Conservation (phyloP, 768 basidiomycete species). For the Serendipita vermifera region DNA sequence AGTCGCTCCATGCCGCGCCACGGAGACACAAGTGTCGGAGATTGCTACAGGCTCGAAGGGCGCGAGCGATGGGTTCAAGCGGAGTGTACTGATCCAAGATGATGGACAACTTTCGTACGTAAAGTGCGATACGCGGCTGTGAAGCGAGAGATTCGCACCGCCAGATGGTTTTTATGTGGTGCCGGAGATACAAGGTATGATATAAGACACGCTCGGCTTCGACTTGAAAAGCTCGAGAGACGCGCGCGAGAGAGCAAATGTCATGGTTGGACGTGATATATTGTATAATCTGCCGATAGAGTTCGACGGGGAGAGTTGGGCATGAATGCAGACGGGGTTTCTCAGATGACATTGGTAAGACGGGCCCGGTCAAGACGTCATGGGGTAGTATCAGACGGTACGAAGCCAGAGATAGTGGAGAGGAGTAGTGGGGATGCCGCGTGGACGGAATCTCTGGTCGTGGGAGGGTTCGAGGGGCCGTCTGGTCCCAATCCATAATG, state of each 20-base stretch:
- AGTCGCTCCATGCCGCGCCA: constrained; percentile 5
- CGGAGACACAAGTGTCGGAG: neutral
- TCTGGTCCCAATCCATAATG: constrained; percentile 1
- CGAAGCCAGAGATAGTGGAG: neutral
- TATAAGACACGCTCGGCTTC: constrained; percentile 14
- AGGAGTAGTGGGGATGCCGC: neutral
- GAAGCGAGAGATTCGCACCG: neutral
- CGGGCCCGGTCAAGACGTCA: neutral
- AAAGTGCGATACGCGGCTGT: constrained; percentile 4
- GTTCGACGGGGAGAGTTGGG: constrained; percentile 12
- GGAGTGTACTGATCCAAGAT: constrained; percentile 9
- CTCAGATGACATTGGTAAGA: neutral
- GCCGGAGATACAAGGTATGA: constrained; percentile 11
- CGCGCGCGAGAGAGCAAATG: constrained; percentile 11
- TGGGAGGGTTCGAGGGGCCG: neutral
- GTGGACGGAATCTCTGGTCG: neutral
- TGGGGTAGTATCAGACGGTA: neutral
- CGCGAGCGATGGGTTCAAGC: neutral
- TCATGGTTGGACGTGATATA: constrained; percentile 10
- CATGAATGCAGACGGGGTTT: neutral
- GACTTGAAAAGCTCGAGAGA: constrained; percentile 13
- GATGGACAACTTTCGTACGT: constrained; percentile 1
- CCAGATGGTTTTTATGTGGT: constrained; percentile 8
- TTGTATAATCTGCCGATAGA: constrained; percentile 12
- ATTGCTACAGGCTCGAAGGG: constrained; percentile 1